phyloP scores from a whole-genome alignment of 176 grass and related monocot genomes.

The Tuctoria greenei region DNA sequence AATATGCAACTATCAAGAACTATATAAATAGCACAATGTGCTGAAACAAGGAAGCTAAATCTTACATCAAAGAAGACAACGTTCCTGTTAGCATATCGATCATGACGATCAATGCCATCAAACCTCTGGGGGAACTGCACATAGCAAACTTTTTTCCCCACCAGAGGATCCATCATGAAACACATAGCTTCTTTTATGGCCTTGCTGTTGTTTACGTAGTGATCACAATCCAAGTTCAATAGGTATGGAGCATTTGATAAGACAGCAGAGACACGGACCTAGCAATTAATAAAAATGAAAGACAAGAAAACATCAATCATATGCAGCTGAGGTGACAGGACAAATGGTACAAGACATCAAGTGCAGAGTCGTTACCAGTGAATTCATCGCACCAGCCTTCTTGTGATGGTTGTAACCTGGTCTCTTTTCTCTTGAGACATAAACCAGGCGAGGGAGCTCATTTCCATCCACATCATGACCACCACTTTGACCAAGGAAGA shows the following conservation, averaged over 20 bases:
- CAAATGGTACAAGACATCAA: slow-evolving; percentile 18
- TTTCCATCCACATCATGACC: slow-evolving; percentile 83
- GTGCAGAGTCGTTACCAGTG: slow-evolving; percentile 57
- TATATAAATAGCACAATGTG: background rate
- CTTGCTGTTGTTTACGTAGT: slow-evolving; percentile 92
- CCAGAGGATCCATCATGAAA: slow-evolving; percentile 96
- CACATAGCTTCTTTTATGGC: slow-evolving; percentile 90
- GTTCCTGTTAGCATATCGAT: slow-evolving; percentile 93
- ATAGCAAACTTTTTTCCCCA: slow-evolving; percentile 86
- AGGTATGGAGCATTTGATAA: slow-evolving; percentile 80
- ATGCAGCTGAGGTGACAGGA: slow-evolving; percentile 6
- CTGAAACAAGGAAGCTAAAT: slow-evolving; percentile 13
- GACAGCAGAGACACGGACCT: slow-evolving; percentile 90
- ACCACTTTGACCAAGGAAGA: slow-evolving; percentile 96
- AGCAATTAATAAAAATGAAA: slow-evolving; percentile 30
- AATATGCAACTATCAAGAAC: background rate
- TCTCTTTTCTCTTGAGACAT: slow-evolving; percentile 94
- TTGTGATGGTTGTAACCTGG: slow-evolving; percentile 92
- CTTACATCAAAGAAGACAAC: slow-evolving; percentile 96
- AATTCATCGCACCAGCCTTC: slow-evolving; percentile 96
- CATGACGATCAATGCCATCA: slow-evolving; percentile 82
- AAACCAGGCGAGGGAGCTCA: slow-evolving; percentile 84
- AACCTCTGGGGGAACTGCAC: slow-evolving; percentile 96
- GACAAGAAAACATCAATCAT: slow-evolving; percentile 12
- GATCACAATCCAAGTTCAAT: slow-evolving; percentile 95